phyloP scores from a whole-genome alignment of 345 rosid species.

The Hirschfeldia incana region DNA sequence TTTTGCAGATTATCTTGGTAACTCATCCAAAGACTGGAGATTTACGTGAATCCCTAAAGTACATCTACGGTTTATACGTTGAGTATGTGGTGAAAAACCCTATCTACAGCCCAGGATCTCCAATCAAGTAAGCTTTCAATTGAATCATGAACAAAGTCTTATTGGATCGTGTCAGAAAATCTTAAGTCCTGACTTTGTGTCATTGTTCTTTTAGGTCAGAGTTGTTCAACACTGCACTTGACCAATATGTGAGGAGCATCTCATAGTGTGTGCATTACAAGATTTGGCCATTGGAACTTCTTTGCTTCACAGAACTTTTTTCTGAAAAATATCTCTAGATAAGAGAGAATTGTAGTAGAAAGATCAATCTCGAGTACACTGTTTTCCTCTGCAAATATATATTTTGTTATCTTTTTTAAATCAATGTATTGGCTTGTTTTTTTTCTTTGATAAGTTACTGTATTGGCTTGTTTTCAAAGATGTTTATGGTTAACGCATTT shows the following conservation, averaged over 20 bases:
- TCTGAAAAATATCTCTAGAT: neutral
- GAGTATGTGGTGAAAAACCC: constrained; percentile 86
- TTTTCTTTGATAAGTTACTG: neutral
- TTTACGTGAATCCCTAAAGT: constrained; percentile 61
- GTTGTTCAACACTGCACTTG: constrained; percentile 67
- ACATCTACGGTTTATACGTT: constrained; percentile 85
- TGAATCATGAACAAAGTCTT: neutral
- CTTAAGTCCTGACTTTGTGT: neutral
- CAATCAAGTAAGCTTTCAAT: constrained; percentile 65
- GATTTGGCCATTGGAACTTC: constrained; percentile 18
- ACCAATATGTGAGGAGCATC: constrained; percentile 81
- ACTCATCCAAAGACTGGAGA: constrained; percentile 4
- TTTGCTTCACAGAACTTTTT: constrained; percentile 1
- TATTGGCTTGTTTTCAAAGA: neutral
- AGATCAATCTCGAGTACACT: constrained; percentile 1
- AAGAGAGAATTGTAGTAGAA: constrained; percentile 2
- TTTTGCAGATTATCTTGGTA: neutral
- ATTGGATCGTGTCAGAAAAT: neutral
- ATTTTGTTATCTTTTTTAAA: constrained; percentile 1
- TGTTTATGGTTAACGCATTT: neutral
- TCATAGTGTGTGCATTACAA: constrained; percentile 43
- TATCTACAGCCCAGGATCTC: constrained; percentile 72
- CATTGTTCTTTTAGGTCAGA: constrained; percentile 56
- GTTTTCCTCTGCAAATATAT: constrained; percentile 10
- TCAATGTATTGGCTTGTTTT: neutral